phyloP scores from a whole-genome alignment of 768 basidiomycete genomes.

The Russula foetens region DNA sequence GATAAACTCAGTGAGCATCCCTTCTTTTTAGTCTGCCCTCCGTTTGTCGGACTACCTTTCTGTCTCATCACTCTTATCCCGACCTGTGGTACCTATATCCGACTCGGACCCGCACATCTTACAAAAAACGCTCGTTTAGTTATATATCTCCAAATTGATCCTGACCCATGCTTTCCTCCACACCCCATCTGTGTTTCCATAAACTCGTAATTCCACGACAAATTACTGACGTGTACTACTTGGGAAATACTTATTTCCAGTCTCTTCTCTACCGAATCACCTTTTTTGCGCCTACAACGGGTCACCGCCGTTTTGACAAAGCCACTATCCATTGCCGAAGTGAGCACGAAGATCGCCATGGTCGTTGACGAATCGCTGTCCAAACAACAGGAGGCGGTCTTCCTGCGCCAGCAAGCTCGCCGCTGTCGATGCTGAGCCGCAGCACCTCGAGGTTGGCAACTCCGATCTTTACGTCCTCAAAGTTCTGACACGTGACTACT shows the following conservation, averaged over 20 bases:
- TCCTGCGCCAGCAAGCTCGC: conserved; percentile 77
- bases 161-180: background rate
- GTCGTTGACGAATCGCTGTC: conserved; percentile 77
- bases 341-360: conserved; percentile 70
- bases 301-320: conserved; percentile 68
- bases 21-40: background rate
- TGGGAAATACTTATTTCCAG: conserved; percentile 30
- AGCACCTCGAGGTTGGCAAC: conserved; percentile 28
- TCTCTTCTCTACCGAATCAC: conserved; percentile 50
- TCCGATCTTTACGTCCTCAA: background rate
- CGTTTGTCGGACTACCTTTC: background rate
- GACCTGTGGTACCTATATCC: too few species aligned
- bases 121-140: background rate
- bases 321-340: conserved; percentile 70
- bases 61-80: too few species aligned
- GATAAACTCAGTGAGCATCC: conserved; percentile 59
- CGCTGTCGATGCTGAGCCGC: conserved; percentile 73
- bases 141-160: background rate
- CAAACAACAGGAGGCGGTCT: conserved; percentile 83
- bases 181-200: background rate
- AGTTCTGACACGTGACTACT: background rate
- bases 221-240: background rate
- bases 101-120: too few species aligned
- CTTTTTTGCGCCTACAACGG: conserved; percentile 53
- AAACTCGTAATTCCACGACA: too few species aligned